Base-by-base conservation (phyloP, 192 early-diverging fungal genomes). In the Podila verticillata region DNA sequence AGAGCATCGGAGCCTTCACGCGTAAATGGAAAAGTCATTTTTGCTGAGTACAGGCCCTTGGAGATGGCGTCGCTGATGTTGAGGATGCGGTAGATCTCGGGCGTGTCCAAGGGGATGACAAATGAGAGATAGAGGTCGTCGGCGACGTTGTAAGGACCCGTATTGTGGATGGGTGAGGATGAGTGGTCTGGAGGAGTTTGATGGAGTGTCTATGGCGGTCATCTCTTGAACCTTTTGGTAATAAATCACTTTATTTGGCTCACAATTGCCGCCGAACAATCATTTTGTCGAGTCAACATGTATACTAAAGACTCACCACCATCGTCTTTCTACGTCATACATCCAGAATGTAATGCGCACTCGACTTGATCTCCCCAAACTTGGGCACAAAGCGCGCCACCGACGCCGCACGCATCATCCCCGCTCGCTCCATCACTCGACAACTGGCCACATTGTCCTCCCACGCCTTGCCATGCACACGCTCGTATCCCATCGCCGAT, bases 311-410 rank as follows among this genome's bases (percentile, higher is more conserved):
- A n/a, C 22, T 51, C 22, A 12, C 15, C 15, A 9, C 15, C 15
- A 22, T 2, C 22, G 48, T 51, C 22, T 3, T n/a, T 12, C 5
- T 5, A 51, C 22, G 22, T 54, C 51, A 54, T 5, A 54, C 22
- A 54, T 54, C 51, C 24, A 54, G 6, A 54, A 54, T 17, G 22
- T 54, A 68, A 15, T 68, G 67, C n/a, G 66, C 57, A 68, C 56
- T 39, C 24, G 56, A 26, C 19, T 68, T 68, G 57, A 36, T 59
- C 4, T 3, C 17, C 7, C 28, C 58, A 35, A 68, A 59, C 66
- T 68, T 68, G 6, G 49, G 51, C 12, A 68, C 66, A 68, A 60
- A 68, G 0, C 31, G 15, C 1, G 66, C 35, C 19, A 47, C 12
- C 22, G 51, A 51, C 2, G 9, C 1, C 1, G 2, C 57, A 1